Evolutionary conservation across 106 monocot species (phyloP).

Genomic region (Dioscorea dumetorum): DNA sequence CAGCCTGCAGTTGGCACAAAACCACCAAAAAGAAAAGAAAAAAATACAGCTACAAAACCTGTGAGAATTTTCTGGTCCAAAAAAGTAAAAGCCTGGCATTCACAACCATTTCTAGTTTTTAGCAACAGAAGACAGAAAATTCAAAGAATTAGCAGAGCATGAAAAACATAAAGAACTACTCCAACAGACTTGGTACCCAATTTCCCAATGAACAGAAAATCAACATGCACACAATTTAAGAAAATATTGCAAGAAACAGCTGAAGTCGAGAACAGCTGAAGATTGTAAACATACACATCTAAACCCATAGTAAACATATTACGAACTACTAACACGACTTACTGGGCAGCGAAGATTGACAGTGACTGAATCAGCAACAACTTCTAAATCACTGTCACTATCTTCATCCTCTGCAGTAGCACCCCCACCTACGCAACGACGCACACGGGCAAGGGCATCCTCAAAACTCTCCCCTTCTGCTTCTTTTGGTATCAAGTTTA

Average conservation of each 20-base stretch:
- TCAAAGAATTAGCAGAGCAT: no score
- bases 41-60: background rate
- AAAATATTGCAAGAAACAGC: background rate
- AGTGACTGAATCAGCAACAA: constrained; percentile 67
- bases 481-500: constrained; percentile 77
- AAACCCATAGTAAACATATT: no score
- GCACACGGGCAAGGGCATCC: constrained; percentile 80
- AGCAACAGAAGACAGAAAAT: no score
- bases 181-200: no score
- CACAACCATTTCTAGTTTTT: no score
- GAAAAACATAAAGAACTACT: no score
- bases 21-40: background rate
- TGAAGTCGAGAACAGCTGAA: background rate
- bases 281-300: no score
- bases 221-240: no score
- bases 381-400: constrained; percentile 88
- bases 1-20: no score
- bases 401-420: constrained; percentile 53
- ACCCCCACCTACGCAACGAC: constrained; percentile 83
- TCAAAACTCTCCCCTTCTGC: constrained; percentile 74
- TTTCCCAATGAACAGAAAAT: no score
- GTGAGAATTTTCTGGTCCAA: no score
- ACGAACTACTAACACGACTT: constrained; percentile 10
- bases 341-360: constrained; percentile 89
- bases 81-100: no score